Evolutionary conservation across 2,329 filamentous ascomycete species (phyloP), one percentile per base, ranked within the genome.

Genomic region (Cercospora janseana): DNA sequence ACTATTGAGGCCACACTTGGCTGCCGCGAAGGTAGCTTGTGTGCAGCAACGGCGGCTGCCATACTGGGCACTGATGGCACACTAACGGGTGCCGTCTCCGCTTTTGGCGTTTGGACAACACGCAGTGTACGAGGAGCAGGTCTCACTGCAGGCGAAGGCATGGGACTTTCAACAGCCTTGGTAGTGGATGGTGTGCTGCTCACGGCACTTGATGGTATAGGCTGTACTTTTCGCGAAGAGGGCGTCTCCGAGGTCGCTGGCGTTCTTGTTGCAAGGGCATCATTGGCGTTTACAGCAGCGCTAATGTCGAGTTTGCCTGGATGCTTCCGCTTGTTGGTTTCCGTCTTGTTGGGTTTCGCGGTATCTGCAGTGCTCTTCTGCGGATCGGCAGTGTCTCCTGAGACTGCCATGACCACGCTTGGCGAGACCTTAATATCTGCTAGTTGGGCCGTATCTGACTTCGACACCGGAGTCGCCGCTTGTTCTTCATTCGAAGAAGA

Each of bases 31-130:
- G 74, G 68, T 12, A 75, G 60, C 45, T 72, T 72, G 15, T 67
- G 70, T 6, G 55, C 53, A 15, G 63, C 53, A 6, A 69, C 63
- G 29, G 58, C 54, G 6, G 59, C 40, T 18, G 70, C 60, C 10
- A 62, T 56, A 16, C 69, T 65, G 38, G 73, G 59, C 23, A 71
- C 65, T 12, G 69, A 54, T 43, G 71, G 63, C 23, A 66, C 63
- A 13, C 63, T 58, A 27, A 47, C 41, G n/a, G 76, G 71, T 2
- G 80, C 75, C 1, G 69, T 67, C 60, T 88, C 85, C 1, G 75
- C 69, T 64, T 81, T 88, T 1, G 83, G 79, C 0, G 82, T 83
- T 15, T 83, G 75, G n/a, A 87, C 75, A 6, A 90, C 76, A n/a
- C 86, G 78, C 27, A 90, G 67, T 1, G 84, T 87, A 63, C 85